A percentile compares a stretch with the other conserved stretches of the same genome.
Evolutionary conservation across 495 filamentous ascomycete species (phyloP).

Genomic region (Melanomma pulvis-pyrius): DNA sequence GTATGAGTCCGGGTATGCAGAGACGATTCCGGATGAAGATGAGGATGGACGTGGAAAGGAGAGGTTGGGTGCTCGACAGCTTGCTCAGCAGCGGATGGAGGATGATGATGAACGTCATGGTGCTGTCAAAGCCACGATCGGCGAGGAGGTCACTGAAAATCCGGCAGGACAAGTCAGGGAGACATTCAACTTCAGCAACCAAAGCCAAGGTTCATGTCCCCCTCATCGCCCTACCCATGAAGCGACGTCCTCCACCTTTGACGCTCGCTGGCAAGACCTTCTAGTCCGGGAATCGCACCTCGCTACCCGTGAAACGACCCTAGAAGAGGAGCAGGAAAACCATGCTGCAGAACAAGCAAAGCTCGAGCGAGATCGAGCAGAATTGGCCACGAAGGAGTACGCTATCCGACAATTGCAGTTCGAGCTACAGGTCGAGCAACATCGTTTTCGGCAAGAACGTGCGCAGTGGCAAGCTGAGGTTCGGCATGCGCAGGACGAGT

Average conservation of each 20-base stretch:
- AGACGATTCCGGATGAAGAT: slow-evolving; percentile 10
- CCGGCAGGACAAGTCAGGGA: not conserved
- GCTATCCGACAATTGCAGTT: not conserved
- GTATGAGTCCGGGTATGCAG: slow-evolving; percentile 15
- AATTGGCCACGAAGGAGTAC: not conserved
- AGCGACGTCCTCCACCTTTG: not conserved
- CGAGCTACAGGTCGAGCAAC: not conserved
- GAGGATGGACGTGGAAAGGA: not conserved
- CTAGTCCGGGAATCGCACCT: not conserved
- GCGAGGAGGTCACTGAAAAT: not conserved
- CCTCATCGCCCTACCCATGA: not conserved
- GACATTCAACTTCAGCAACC: not conserved
- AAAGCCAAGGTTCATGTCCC: not conserved
- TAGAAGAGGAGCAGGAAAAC: not conserved
- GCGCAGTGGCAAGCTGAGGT: not conserved
- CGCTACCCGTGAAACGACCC: not conserved
- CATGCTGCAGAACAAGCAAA: not conserved
- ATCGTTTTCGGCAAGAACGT: not conserved
- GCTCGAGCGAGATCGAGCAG: not conserved
- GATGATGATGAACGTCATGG: not conserved
- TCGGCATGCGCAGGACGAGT: not conserved
- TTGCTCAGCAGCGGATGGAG: no score
- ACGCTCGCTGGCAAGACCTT: not conserved
- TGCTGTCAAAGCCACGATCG: not conserved
- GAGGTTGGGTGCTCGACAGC: no score